These are phyloP conservation scores for Hymenoscyphus linearis DNA, from an alignment of 2,329 filamentous ascomycete species.

Conservation along the genomic window DNA sequence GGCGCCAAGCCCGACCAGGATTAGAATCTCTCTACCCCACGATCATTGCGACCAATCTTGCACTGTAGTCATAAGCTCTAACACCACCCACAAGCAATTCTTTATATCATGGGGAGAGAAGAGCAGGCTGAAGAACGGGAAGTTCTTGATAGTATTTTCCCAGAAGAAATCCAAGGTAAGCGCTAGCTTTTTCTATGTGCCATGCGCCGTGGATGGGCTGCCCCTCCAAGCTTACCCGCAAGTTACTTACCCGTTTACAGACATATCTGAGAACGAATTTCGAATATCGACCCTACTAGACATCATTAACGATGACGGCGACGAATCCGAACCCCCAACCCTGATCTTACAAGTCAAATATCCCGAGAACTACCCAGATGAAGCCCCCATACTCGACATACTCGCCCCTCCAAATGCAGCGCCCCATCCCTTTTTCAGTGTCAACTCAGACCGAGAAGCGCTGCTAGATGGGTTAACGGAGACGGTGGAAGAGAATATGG, in stretches of 20 bases:
- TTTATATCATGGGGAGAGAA: slow-evolving; percentile 59
- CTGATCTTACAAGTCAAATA: slow-evolving; percentile 84
- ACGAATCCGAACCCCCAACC: slow-evolving; percentile 58
- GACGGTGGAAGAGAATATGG: slow-evolving; percentile 84
- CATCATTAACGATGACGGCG: slow-evolving; percentile 59
- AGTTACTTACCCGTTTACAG: slow-evolving; percentile 41
- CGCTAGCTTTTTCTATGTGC: not conserved
- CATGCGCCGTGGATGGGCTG: not conserved
- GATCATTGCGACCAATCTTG: not conserved
- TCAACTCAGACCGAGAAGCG: slow-evolving; percentile 70
- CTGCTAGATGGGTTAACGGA: slow-evolving; percentile 68
- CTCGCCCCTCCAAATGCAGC: slow-evolving; percentile 64
- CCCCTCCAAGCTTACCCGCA: slow-evolving; percentile 3
- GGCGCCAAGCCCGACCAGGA: slow-evolving; percentile 19
- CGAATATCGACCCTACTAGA: slow-evolving; percentile 84
- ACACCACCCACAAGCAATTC: not conserved
- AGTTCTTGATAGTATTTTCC: slow-evolving; percentile 96
- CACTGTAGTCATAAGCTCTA: not conserved
- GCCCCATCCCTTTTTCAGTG: slow-evolving; percentile 68
- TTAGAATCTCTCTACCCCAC: slow-evolving; percentile 11
- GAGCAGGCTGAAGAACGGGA: slow-evolving; percentile 95
- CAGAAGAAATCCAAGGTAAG: slow-evolving; percentile 89
- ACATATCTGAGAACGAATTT: slow-evolving; percentile 86
- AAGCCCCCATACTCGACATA: slow-evolving; percentile 76
- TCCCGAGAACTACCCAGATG: slow-evolving; percentile 86